Conservation (phyloP, 371 early-diverging fungal genomes). For the Mortierella sp. region DNA sequence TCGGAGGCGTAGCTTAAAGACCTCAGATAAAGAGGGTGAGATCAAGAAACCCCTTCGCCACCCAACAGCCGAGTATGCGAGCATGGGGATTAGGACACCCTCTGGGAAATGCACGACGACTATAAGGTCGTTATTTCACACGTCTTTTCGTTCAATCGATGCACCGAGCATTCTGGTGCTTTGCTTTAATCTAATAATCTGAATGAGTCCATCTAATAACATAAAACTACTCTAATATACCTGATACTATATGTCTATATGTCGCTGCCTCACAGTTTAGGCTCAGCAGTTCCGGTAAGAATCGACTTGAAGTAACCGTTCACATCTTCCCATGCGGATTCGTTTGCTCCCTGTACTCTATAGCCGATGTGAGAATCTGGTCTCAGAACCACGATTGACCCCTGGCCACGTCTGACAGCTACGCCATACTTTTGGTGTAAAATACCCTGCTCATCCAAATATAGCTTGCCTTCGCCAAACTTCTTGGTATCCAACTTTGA, state of each 20-base stretch:
- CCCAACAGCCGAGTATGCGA: no score
- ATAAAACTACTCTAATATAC: no score
- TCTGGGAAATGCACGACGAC: no score
- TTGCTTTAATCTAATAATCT: no score
- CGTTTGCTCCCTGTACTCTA: conserved; percentile 18
- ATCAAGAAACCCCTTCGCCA: no score
- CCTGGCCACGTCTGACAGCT: background rate
- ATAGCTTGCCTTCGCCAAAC: conserved; percentile 24
- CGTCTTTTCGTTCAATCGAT: no score
- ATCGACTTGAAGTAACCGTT: conserved; percentile 23
- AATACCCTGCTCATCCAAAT: conserved; percentile 1
- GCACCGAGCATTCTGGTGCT: no score
- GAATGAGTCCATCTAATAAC: no score
- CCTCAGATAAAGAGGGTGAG: no score
- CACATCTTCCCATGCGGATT: conserved; percentile 29
- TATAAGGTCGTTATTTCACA: no score
- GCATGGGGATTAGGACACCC: no score
- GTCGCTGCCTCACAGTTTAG: background rate
- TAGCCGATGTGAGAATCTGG: conserved; percentile 28
- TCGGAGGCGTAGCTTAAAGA: no score
- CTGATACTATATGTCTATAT: background rate
- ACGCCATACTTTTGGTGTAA: conserved; percentile 22
- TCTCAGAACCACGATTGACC: conserved; percentile 25
- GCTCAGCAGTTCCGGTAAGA: background rate
- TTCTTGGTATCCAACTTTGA: background rate